These are phyloP conservation scores for Coprinopsis marcescibilis DNA, from an alignment of 768 basidiomycete species.

Conservation along the genomic window DNA sequence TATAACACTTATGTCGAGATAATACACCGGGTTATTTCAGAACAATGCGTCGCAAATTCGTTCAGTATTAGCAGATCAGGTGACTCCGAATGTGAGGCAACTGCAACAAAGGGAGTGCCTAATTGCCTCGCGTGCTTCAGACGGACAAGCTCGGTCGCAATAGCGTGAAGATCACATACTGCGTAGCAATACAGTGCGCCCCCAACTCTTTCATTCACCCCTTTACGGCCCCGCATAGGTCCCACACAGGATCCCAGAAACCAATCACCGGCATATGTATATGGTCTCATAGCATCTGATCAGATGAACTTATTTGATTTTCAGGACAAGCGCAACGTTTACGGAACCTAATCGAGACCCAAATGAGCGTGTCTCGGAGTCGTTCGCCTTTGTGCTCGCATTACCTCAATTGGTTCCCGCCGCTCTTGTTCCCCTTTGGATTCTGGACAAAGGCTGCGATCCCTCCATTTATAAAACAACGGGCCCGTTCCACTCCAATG, in stretches of 20 bases:
- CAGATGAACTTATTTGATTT: not conserved
- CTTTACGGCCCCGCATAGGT: too few species aligned
- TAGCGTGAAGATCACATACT: too few species aligned
- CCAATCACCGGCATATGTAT: too few species aligned
- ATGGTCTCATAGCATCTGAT: too few species aligned
- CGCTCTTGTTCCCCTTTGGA: slow-evolving; percentile 1
- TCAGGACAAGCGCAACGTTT: not conserved
- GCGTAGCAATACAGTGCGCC: too few species aligned
- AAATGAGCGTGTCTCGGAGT: not conserved
- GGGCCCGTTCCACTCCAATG: not conserved
- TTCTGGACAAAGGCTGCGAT: not conserved
- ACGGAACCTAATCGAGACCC: not conserved
- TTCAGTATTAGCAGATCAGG: too few species aligned
- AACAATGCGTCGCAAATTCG: slow-evolving; percentile 5
- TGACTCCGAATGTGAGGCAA: slow-evolving; percentile 2
- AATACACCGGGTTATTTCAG: slow-evolving; percentile 6
- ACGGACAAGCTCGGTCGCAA: too few species aligned
- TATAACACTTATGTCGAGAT: slow-evolving; percentile 1
- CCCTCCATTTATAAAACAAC: slow-evolving; percentile 4
- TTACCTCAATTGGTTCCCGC: slow-evolving; percentile 1
- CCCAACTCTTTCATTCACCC: too few species aligned
- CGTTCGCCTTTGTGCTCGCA: slow-evolving; percentile 7
- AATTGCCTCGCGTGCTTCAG: not conserved
- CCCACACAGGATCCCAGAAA: too few species aligned
- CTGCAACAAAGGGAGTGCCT: slow-evolving; percentile 3